Evolutionary conservation across 148 eudicot genomes (phyloP).

Genomic region (Heliosperma pusillum): DNA sequence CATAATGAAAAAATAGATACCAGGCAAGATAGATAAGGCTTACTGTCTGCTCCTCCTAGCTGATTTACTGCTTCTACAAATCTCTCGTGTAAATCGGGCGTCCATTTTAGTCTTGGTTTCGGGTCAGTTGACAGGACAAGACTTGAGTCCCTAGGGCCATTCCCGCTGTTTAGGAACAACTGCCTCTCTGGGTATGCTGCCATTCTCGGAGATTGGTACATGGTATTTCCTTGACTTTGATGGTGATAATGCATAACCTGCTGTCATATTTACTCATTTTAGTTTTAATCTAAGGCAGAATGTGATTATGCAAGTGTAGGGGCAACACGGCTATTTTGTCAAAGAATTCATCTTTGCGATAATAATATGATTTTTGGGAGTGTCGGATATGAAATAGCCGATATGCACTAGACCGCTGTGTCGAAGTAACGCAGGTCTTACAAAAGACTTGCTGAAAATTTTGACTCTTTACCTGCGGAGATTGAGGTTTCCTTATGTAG

Average conservation of each 20-base stretch:
- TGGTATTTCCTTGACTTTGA: slow-evolving; percentile 44
- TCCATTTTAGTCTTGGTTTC: slow-evolving; percentile 95
- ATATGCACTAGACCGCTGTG: too few relatives aligned
- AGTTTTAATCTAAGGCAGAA: too few relatives aligned
- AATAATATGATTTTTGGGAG: too few relatives aligned
- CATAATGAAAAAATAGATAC: neutral
- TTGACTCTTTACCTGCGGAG: slow-evolving; percentile 25
- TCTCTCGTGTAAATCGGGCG: slow-evolving; percentile 76
- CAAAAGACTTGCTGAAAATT: too few relatives aligned
- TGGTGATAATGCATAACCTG: slow-evolving; percentile 61
- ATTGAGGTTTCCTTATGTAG: slow-evolving; percentile 19
- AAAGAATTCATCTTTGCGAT: too few relatives aligned
- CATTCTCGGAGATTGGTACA: slow-evolving; percentile 53
- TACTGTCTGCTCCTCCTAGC: slow-evolving; percentile 95
- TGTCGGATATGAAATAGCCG: too few relatives aligned
- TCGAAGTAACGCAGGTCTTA: too few relatives aligned
- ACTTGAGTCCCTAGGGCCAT: slow-evolving; percentile 57
- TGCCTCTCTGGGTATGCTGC: slow-evolving; percentile 60
- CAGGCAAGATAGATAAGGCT: slow-evolving; percentile 18
- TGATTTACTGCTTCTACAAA: slow-evolving; percentile 88
- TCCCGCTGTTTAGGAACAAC: slow-evolving; percentile 65
- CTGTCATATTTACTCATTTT: slow-evolving; percentile 22
- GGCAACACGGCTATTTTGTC: too few relatives aligned
- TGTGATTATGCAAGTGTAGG: too few relatives aligned
- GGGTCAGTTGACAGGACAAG: slow-evolving; percentile 92